Conservation (phyloP, 2,329 filamentous ascomycete species). For the Pyrenochaeta sp. region DNA sequence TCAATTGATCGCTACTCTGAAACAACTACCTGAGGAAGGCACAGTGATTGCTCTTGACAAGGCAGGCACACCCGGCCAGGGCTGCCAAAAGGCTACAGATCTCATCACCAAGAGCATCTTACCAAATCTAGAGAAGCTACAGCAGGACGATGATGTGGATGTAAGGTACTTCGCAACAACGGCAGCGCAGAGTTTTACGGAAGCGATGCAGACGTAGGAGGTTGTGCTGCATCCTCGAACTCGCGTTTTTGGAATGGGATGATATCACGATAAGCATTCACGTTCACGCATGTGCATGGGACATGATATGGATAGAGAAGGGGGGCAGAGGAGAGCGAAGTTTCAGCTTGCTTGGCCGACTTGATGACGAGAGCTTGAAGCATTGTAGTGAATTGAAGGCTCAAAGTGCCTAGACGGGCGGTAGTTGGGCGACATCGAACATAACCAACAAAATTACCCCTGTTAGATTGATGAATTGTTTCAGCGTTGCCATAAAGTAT, state of each 20-base stretch:
- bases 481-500: slow-evolving; percentile 2
- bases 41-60: slow-evolving; percentile 88
- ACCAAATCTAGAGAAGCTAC: slow-evolving; percentile 91
- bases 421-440: slow-evolving; percentile 34
- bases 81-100: slow-evolving; percentile 77
- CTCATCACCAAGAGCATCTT: slow-evolving; percentile 87
- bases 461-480: slow-evolving; percentile 38
- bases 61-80: slow-evolving; percentile 64
- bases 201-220: slow-evolving; percentile 52
- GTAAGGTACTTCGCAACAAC: slow-evolving; percentile 97
- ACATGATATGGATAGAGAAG: slow-evolving; percentile 33
- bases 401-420: slow-evolving; percentile 16
- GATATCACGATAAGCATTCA: slow-evolving; percentile 40
- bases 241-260: slow-evolving; percentile 17
- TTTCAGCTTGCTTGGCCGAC: slow-evolving; percentile 24
- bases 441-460: slow-evolving; percentile 38
- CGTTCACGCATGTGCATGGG: slow-evolving; percentile 28
- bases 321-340: slow-evolving; percentile 11
- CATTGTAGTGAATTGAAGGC: slow-evolving; percentile 29
- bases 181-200: slow-evolving; percentile 67
- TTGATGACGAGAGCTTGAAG: slow-evolving; percentile 16
- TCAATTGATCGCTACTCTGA: slow-evolving; percentile 88
- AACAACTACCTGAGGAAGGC: slow-evolving; percentile 86
- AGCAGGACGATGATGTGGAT: slow-evolving; percentile 97
- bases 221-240: slow-evolving; percentile 18